Conservation (phyloP, 139 green algal genomes). For the Picocystis salinarum region DNA sequence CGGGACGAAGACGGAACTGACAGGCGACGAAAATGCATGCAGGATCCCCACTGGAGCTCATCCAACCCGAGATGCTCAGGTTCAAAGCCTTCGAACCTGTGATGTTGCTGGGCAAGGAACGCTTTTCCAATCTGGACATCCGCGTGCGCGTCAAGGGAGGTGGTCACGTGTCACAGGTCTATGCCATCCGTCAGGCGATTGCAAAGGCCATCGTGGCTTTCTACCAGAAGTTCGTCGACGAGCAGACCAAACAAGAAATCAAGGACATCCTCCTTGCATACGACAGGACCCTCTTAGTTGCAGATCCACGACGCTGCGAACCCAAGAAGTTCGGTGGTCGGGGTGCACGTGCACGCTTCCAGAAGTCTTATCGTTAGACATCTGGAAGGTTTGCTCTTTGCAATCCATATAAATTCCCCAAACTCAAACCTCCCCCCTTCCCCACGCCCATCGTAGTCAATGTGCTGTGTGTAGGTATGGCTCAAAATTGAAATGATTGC, state of each 20-base stretch:
- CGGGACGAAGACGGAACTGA: neutral
- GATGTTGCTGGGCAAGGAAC: constrained; percentile 77
- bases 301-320: constrained; percentile 89
- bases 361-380: constrained; percentile 96
- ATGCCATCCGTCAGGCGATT: constrained; percentile 87
- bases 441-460: too few relatives aligned
- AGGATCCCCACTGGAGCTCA: constrained; percentile 80
- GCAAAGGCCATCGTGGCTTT: constrained; percentile 94
- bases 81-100: constrained; percentile 94
- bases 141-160: constrained; percentile 87
- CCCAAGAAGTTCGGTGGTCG: constrained; percentile 98
- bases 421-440: too few relatives aligned
- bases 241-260: constrained; percentile 93
- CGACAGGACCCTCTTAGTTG: constrained; percentile 93
- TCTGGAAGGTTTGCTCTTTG: too few relatives aligned
- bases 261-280: constrained; percentile 90
- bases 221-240: constrained; percentile 99
- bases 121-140: constrained; percentile 87
- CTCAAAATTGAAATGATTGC: too few relatives aligned
- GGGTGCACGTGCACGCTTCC: constrained; percentile 82
- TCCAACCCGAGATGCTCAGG: constrained; percentile 81
- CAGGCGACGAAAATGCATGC: neutral
- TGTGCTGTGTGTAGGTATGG: too few relatives aligned
- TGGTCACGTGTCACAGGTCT: constrained; percentile 62
- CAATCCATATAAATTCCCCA: too few relatives aligned